Evolutionary conservation across 2,329 filamentous ascomycete species (phyloP).

Genomic region (Beauveria bassiana): DNA sequence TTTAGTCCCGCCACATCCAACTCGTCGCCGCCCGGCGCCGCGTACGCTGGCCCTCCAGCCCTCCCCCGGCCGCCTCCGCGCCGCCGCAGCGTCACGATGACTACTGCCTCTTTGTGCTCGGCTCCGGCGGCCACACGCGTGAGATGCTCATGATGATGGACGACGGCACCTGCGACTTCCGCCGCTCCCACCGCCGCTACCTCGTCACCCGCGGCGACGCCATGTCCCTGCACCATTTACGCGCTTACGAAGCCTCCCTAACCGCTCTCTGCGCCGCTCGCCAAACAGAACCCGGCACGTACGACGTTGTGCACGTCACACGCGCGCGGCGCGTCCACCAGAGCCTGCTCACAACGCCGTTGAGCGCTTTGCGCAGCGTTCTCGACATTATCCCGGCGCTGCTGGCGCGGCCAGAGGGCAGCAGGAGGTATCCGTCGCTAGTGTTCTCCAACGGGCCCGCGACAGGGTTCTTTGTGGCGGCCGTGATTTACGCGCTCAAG

Average conservation of each 20-base stretch:
- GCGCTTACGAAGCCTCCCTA: slow-evolving; percentile 38
- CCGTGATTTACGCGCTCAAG: slow-evolving; percentile 42
- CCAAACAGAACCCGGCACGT: slow-evolving; percentile 35
- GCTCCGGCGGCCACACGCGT: slow-evolving; percentile 87
- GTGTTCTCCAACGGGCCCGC: slow-evolving; percentile 86
- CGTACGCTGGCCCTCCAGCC: slow-evolving; percentile 8
- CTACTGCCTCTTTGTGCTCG: slow-evolving; percentile 73
- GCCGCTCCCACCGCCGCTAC: slow-evolving; percentile 66
- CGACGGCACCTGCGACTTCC: slow-evolving; percentile 43
- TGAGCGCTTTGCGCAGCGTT: slow-evolving; percentile 60
- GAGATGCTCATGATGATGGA: slow-evolving; percentile 86
- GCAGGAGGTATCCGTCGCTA: slow-evolving; percentile 54
- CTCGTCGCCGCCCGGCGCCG: slow-evolving; percentile 17
- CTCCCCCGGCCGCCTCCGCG: background rate
- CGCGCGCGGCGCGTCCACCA: slow-evolving; percentile 81
- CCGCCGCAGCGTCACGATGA: slow-evolving; percentile 17
- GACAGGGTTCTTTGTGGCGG: slow-evolving; percentile 68
- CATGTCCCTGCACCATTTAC: slow-evolving; percentile 59
- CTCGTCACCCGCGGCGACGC: slow-evolving; percentile 69
- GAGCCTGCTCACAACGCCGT: slow-evolving; percentile 62
- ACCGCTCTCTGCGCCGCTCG: slow-evolving; percentile 16
- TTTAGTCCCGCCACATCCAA: slow-evolving; percentile 24
- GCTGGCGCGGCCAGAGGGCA: slow-evolving; percentile 23
- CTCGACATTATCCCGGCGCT: slow-evolving; percentile 53
- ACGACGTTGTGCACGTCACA: slow-evolving; percentile 60